Percentiles rank a stretch among this genome's conserved stretches.
Evolutionary conservation across 2,329 filamentous ascomycete species (phyloP).

Genomic region (Alternaria sp.): DNA sequence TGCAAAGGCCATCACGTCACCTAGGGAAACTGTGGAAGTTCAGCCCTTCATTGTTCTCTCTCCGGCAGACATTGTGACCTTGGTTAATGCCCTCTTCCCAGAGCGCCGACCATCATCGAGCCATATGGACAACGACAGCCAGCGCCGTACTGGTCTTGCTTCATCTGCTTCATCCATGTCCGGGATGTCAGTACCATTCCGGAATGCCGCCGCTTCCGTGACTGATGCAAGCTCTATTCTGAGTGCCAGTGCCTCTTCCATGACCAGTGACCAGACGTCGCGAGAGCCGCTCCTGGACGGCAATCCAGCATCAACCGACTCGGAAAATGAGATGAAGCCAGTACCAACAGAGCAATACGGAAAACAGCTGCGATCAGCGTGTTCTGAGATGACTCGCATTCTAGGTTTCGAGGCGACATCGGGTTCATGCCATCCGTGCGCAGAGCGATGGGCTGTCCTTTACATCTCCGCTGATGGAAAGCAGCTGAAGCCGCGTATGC

Average conservation of each 20-base stretch:
- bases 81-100: conserved; percentile 86
- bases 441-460: conserved; percentile 83
- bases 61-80: conserved; percentile 78
- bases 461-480: conserved; percentile 80
- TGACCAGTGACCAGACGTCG: conserved; percentile 76
- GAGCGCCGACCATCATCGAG: conserved; percentile 72
- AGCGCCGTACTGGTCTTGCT: conserved; percentile 56
- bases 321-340: conserved; percentile 58
- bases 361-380: conserved; percentile 68
- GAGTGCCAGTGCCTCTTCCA: conserved; percentile 76
- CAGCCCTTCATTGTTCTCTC: conserved; percentile 83
- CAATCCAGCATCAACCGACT: conserved; percentile 35
- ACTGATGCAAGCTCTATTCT: conserved; percentile 74
- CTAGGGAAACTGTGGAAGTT: conserved; percentile 79
- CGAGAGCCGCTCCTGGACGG: conserved; percentile 68
- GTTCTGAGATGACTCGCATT: conserved; percentile 75
- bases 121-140: conserved; percentile 55
- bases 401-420: conserved; percentile 71
- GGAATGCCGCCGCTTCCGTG: conserved; percentile 61
- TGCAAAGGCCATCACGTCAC: conserved; percentile 75
- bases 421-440: conserved; percentile 78
- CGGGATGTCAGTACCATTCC: conserved; percentile 60
- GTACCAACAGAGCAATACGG: conserved; percentile 54
- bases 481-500: conserved; percentile 74
- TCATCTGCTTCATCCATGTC: conserved; percentile 62